phyloP scores from a whole-genome alignment of 371 early-diverging fungal species.

The Mucor plumbeus region DNA sequence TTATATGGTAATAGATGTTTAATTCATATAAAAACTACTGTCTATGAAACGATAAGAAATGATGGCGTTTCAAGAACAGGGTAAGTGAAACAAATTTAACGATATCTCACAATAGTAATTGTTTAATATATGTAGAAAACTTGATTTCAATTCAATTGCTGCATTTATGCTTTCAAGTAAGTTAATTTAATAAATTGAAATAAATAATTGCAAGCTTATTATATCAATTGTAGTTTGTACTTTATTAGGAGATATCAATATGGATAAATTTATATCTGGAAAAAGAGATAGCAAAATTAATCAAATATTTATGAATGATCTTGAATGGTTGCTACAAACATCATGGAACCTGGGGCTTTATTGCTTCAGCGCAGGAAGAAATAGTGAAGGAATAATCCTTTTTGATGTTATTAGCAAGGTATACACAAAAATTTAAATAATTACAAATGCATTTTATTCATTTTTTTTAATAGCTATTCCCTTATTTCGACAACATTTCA shows the following conservation, averaged over 20 bases:
- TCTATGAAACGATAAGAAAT: slow-evolving; percentile 15
- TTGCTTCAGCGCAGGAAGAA: slow-evolving; percentile 20
- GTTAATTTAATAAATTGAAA: not conserved
- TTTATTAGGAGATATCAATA: not conserved
- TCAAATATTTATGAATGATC: not conserved
- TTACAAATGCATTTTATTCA: not conserved
- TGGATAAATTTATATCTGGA: not conserved
- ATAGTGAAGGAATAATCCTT: slow-evolving; percentile 8
- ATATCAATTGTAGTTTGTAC: not conserved
- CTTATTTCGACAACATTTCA: not conserved
- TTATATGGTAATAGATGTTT: slow-evolving; percentile 8
- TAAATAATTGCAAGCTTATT: not conserved
- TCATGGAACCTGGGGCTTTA: slow-evolving; percentile 23
- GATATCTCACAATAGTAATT: not conserved
- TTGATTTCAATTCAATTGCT: slow-evolving; percentile 17
- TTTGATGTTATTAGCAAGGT: slow-evolving; percentile 22
- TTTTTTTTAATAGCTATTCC: not conserved
- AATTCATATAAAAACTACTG: slow-evolving; percentile 20
- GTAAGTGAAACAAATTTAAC: not conserved
- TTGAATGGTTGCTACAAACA: slow-evolving; percentile 22
- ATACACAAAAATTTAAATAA: not conserved
- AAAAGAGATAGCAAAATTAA: not conserved
- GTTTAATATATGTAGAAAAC: slow-evolving; percentile 2
- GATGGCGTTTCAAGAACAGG: slow-evolving; percentile 5
- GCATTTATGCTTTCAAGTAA: not conserved